phyloP scores from a whole-genome alignment of 768 basidiomycete genomes.

The Lentinula sp. region DNA sequence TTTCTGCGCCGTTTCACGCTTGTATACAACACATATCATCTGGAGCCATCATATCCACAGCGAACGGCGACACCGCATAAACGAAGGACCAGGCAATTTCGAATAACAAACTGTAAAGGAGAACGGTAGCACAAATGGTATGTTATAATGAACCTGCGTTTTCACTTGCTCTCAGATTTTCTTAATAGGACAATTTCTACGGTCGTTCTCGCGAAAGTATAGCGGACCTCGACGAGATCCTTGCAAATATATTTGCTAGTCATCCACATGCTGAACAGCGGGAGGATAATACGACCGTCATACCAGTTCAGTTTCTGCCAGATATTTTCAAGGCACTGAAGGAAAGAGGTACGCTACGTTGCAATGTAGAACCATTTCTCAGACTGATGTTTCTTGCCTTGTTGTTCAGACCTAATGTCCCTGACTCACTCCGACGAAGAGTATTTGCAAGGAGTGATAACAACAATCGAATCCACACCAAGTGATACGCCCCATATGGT shows the following conservation, averaged over 20 bases:
- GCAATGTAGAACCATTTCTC: too few relatives aligned
- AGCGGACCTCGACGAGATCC: constrained; percentile 62
- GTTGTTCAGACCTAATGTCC: constrained; percentile 56
- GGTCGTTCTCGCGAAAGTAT: constrained; percentile 69
- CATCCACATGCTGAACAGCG: constrained; percentile 58
- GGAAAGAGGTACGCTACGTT: background rate
- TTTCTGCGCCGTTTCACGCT: background rate
- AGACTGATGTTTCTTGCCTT: constrained; percentile 42
- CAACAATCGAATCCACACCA: constrained; percentile 42
- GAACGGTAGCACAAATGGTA: constrained; percentile 3
- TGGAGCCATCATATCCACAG: background rate
- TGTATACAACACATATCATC: background rate
- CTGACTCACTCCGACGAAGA: constrained; percentile 57
- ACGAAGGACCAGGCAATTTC: background rate
- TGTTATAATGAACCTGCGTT: background rate
- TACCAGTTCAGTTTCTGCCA: constrained; percentile 67
- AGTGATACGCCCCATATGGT: constrained; percentile 46
- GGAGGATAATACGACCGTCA: constrained; percentile 53
- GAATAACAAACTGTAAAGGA: background rate
- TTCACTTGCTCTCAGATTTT: background rate
- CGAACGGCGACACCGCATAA: background rate
- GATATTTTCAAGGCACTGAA: constrained; percentile 47
- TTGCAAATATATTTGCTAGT: constrained; percentile 59
- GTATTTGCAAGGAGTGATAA: constrained; percentile 52
- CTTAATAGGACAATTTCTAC: constrained; percentile 16